phyloP scores from a whole-genome alignment of 2,329 filamentous ascomycete genomes.

The Xylaria sp. region DNA sequence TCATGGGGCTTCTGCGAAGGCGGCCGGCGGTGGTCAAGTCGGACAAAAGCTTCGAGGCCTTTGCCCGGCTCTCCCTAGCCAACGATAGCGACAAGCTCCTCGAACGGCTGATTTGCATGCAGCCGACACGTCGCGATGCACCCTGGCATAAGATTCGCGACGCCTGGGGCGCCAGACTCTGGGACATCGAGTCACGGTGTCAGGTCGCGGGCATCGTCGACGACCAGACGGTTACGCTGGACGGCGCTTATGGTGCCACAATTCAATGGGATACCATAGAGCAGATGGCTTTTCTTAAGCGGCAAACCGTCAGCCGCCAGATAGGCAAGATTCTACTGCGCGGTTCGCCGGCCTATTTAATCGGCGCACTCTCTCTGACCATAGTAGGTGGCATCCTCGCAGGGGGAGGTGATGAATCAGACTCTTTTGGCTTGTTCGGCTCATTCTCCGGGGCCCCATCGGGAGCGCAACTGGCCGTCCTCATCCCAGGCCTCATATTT shows the following conservation, averaged over 20 bases:
- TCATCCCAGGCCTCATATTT: constrained; percentile 3
- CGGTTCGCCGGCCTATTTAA: constrained; percentile 20
- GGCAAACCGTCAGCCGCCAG: constrained; percentile 8
- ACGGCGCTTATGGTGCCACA: constrained; percentile 48
- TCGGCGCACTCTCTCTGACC: constrained; percentile 1
- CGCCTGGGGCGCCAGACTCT: constrained; percentile 54
- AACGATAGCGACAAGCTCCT: constrained; percentile 58
- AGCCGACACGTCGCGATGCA: constrained; percentile 47
- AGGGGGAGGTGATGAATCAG: neutral
- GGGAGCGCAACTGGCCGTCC: neutral
- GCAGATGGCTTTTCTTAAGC: constrained; percentile 32
- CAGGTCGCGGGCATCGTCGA: constrained; percentile 54
- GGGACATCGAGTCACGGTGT: constrained; percentile 56
- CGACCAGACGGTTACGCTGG: constrained; percentile 56
- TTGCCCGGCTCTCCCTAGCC: constrained; percentile 57
- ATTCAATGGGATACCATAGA: constrained; percentile 54
- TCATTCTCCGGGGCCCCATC: neutral
- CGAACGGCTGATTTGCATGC: constrained; percentile 57
- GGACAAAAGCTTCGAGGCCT: constrained; percentile 59
- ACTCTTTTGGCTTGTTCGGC: neutral
- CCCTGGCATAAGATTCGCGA: constrained; percentile 56
- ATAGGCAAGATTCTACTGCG: constrained; percentile 28
- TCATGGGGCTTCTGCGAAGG: constrained; percentile 57
- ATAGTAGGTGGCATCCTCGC: neutral
- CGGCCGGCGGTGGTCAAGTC: constrained; percentile 52